phyloP scores from a whole-genome alignment of 1,284 basidiomycete species.

The Sporisorium sorghi region DNA sequence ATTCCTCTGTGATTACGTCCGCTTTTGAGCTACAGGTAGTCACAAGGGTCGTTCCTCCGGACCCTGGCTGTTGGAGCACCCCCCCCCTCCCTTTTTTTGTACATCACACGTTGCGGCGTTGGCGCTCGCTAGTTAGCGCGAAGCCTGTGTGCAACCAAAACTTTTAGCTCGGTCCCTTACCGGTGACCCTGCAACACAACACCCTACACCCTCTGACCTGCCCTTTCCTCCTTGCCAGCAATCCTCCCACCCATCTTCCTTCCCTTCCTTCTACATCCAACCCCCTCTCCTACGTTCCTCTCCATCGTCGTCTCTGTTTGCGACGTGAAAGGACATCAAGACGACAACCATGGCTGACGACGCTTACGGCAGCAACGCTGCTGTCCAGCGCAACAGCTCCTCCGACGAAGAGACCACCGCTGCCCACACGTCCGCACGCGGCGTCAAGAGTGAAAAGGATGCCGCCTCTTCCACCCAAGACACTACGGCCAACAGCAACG shows the following conservation, averaged over 20 bases:
- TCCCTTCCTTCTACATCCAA: constrained; percentile 1
- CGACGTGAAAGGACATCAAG: background rate
- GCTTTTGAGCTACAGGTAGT: background rate
- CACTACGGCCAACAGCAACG: constrained; percentile 10
- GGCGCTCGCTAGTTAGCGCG: background rate
- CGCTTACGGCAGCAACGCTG: background rate
- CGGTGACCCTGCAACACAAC: constrained; percentile 1
- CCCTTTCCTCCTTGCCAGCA: background rate
- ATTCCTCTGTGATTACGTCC: background rate
- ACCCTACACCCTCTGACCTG: background rate
- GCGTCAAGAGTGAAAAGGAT: constrained; percentile 10
- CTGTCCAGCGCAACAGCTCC: constrained; percentile 24
- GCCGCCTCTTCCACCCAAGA: constrained; percentile 13
- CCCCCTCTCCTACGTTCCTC: background rate
- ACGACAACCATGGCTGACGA: constrained; percentile 20
- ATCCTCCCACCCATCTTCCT: background rate
- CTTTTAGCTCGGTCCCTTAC: constrained; percentile 6
- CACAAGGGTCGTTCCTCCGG: background rate
- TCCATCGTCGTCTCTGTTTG: too few relatives aligned
- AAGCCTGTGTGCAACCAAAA: background rate
- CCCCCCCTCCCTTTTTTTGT: background rate
- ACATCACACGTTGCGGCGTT: background rate
- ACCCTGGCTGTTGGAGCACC: background rate
- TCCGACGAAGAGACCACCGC: constrained; percentile 32
- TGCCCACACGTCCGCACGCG: constrained; percentile 13